A percentile compares a stretch with the other conserved stretches of the same genome.
Evolutionary conservation across 2,329 filamentous ascomycete genomes (phyloP).

Genomic region (Orbilia oligospora): DNA sequence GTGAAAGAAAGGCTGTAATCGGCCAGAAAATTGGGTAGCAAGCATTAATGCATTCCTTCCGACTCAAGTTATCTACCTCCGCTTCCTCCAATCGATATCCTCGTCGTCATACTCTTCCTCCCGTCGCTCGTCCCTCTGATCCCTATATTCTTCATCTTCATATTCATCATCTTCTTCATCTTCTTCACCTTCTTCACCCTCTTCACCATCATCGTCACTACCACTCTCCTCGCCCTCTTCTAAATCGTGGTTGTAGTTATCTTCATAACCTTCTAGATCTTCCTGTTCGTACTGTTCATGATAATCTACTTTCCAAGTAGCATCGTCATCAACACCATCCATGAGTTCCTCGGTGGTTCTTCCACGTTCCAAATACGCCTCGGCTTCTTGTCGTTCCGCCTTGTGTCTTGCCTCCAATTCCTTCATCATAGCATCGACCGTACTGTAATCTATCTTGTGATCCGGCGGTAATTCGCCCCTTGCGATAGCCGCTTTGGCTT

Average conservation of each 20-base stretch:
- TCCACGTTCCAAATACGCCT: background rate
- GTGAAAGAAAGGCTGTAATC: background rate
- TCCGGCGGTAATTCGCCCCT: slow-evolving; percentile 7
- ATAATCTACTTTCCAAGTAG: background rate
- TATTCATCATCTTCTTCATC: slow-evolving; percentile 77
- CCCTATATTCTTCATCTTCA: slow-evolving; percentile 75
- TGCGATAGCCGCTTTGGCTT: slow-evolving; percentile 29
- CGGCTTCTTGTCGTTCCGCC: slow-evolving; percentile 2
- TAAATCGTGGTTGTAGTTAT: slow-evolving; percentile 68
- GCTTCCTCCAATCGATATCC: slow-evolving; percentile 7
- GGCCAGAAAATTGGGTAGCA: background rate
- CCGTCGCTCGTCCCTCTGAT: slow-evolving; percentile 67
- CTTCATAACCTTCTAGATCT: slow-evolving; percentile 40
- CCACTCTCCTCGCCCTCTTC: slow-evolving; percentile 67
- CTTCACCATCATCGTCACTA: too few species aligned
- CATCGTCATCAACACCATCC: background rate
- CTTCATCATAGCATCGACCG: background rate
- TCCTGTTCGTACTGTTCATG: background rate
- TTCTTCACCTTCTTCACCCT: too few species aligned
- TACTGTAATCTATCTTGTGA: background rate
- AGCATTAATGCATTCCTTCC: too few species aligned
- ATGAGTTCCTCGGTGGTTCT: background rate
- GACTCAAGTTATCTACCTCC: background rate
- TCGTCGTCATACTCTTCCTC: slow-evolving; percentile 23
- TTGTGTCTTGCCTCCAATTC: background rate